These are phyloP conservation scores for Poronia punctata DNA, from an alignment of 495 filamentous ascomycete species.

Conservation along the genomic window DNA sequence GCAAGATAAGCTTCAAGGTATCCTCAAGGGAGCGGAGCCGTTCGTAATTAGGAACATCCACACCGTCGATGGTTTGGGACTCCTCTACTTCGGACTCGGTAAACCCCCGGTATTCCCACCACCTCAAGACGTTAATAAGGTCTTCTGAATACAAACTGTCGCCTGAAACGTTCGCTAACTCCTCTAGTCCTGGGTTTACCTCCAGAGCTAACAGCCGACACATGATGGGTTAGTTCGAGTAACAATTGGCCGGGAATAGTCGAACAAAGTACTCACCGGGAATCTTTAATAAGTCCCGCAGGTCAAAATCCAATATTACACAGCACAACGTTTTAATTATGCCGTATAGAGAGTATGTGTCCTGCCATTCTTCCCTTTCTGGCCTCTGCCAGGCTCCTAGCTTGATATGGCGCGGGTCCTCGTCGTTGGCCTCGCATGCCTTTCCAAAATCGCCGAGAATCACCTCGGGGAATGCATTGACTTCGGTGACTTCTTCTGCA, in stretches of 20 bases:
- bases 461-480: slow-evolving; percentile 8
- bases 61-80: not conserved
- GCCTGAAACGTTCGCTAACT: no score
- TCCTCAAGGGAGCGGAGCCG: not conserved
- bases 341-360: not conserved
- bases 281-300: not conserved
- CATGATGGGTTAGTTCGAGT: not conserved
- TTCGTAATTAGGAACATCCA: not conserved
- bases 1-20: not conserved
- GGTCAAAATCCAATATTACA: no score
- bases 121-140: not conserved
- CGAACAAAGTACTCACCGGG: no score
- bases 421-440: not conserved
- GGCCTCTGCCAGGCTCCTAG: not conserved
- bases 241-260: no score
- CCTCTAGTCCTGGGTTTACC: not conserved
- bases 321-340: not conserved
- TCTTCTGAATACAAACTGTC: not conserved
- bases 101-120: not conserved
- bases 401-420: accelerated
- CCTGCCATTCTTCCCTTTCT: not conserved
- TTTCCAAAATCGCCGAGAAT: slow-evolving; percentile 3
- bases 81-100: not conserved
- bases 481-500: not conserved
- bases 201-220: not conserved